These are phyloP conservation scores for Clitopilus hobsonii DNA, from an alignment of 768 basidiomycete genomes.

Conservation along the genomic window DNA sequence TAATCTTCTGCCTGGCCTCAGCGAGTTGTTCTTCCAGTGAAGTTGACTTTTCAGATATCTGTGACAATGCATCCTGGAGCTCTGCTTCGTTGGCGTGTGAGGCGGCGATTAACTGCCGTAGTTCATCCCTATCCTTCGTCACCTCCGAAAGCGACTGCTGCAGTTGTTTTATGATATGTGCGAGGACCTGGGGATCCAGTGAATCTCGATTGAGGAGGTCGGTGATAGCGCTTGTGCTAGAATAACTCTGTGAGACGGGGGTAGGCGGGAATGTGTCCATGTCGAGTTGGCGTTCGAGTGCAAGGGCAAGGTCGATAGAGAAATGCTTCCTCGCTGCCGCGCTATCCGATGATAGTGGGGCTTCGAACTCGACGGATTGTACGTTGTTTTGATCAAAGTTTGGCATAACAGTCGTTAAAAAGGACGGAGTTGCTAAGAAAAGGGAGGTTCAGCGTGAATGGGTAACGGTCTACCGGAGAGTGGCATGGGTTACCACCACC, in stretches of 20 bases:
- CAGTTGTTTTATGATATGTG: slow-evolving; percentile 71
- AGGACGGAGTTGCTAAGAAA: neutral
- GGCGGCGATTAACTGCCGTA: slow-evolving; percentile 46
- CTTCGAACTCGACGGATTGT: slow-evolving; percentile 34
- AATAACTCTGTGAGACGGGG: slow-evolving; percentile 23
- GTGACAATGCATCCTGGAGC: slow-evolving; percentile 56
- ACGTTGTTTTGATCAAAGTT: slow-evolving; percentile 25
- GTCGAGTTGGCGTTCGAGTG: slow-evolving; percentile 73
- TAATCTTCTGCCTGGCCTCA: slow-evolving; percentile 42
- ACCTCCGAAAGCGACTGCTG: slow-evolving; percentile 59
- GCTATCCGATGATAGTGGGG: slow-evolving; percentile 24
- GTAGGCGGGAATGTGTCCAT: slow-evolving; percentile 55
- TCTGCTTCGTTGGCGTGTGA: slow-evolving; percentile 53
- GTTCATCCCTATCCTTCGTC: slow-evolving; percentile 68
- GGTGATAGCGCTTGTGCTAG: slow-evolving; percentile 6
- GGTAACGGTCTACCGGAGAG: neutral
- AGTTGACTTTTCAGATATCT: slow-evolving; percentile 64
- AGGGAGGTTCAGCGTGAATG: neutral
- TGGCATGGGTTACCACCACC: neutral
- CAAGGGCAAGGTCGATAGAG: slow-evolving; percentile 77
- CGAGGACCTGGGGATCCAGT: slow-evolving; percentile 71
- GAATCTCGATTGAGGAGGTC: slow-evolving; percentile 29
- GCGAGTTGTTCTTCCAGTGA: slow-evolving; percentile 53
- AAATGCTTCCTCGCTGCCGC: slow-evolving; percentile 29
- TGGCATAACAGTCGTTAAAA: slow-evolving; percentile 19